phyloP scores from a whole-genome alignment of 2,329 filamentous ascomycete genomes.

The Alternaria gaisen region DNA sequence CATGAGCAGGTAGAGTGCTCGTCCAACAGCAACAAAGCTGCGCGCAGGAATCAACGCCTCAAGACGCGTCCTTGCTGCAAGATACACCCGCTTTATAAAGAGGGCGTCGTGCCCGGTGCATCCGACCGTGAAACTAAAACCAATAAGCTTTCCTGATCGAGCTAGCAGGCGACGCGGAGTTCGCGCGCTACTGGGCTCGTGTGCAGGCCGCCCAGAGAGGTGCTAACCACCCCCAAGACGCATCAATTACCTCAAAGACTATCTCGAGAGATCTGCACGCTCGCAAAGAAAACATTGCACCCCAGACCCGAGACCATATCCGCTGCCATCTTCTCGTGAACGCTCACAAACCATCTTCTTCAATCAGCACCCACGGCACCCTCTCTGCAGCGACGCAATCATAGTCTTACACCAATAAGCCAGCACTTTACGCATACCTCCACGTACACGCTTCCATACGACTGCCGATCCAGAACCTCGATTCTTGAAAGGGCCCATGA shows the following conservation, averaged over 20 bases:
- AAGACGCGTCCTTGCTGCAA: conserved; percentile 10
- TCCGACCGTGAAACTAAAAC: conserved; percentile 22
- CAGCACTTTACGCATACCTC: conserved; percentile 9
- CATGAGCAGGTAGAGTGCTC: neutral
- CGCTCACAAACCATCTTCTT: conserved; percentile 16
- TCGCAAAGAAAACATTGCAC: conserved; percentile 9
- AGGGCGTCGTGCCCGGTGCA: conserved; percentile 11
- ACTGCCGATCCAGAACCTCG: neutral
- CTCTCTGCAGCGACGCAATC: conserved; percentile 21
- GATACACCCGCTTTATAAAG: conserved; percentile 5
- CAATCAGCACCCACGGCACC: conserved; percentile 19
- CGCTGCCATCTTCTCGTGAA: conserved; percentile 1
- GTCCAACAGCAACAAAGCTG: neutral
- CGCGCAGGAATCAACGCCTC: neutral
- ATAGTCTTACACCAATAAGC: conserved; percentile 17
- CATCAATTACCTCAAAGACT: conserved; percentile 31
- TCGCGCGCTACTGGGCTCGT: conserved; percentile 15
- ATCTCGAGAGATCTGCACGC: conserved; percentile 9
- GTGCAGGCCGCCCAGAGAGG: conserved; percentile 14
- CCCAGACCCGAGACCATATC: neutral
- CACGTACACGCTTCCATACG: neutral
- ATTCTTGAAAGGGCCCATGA: conserved; percentile 25
- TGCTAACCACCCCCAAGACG: conserved; percentile 19
- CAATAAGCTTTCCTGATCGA: conserved; percentile 25
- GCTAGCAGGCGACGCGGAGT: conserved; percentile 32